phyloP scores from a whole-genome alignment of 75 land plant genomes.

The Selaginella moellendorffii region DNA sequence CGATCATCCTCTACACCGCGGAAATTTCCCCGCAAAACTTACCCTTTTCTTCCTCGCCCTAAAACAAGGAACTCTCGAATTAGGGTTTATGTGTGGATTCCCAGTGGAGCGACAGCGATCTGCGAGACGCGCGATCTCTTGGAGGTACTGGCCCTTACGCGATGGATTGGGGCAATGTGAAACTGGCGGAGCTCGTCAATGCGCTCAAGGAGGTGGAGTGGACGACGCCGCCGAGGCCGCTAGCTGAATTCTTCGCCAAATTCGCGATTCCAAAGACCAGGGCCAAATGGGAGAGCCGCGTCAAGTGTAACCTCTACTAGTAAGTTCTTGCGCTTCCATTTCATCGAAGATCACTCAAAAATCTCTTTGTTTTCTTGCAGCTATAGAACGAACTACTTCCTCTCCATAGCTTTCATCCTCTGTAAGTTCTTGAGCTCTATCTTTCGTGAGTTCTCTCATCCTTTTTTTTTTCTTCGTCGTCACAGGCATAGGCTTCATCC shows the following conservation, averaged over 20 bases:
- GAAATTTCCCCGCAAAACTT: too few relatives aligned
- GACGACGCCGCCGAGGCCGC: slow-evolving; percentile 67
- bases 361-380: slow-evolving; percentile 47
- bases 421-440: slow-evolving; percentile 35
- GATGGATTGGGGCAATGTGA: slow-evolving; percentile 92
- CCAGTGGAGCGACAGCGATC: too few relatives aligned
- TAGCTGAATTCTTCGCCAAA: slow-evolving; percentile 72
- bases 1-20: too few relatives aligned
- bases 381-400: slow-evolving; percentile 92
- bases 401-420: slow-evolving; percentile 50
- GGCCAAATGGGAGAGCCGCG: slow-evolving; percentile 80
- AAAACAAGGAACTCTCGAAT: too few relatives aligned
- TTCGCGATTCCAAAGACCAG: slow-evolving; percentile 63
- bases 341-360: too few relatives aligned
- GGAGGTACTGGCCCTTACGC: too few relatives aligned
- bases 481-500: slow-evolving; percentile 72
- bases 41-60: too few relatives aligned
- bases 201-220: slow-evolving; percentile 79
- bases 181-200: slow-evolving; percentile 66
- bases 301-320: slow-evolving; percentile 95
- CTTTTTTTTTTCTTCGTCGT: too few relatives aligned
- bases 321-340: too few relatives aligned
- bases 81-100: too few relatives aligned
- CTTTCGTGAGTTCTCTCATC: too few relatives aligned
- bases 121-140: too few relatives aligned